phyloP scores from a whole-genome alignment of 192 early-diverging fungal genomes.

The Podila clonocystis region DNA sequence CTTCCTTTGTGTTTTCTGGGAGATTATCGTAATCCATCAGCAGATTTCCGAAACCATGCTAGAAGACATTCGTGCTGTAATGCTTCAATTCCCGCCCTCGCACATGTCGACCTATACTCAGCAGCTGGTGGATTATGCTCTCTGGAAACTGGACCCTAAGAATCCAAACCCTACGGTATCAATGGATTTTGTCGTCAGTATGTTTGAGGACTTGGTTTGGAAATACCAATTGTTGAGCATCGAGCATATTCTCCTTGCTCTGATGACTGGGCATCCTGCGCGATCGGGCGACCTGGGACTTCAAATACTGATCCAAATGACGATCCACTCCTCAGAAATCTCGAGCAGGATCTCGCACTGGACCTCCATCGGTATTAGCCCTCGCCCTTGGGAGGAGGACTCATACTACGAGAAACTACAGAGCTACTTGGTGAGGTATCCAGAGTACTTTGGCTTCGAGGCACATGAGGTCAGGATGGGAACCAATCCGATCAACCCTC shows the following conservation, averaged over 20 bases:
- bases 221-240: slow-evolving; percentile 73
- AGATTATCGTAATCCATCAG: slow-evolving; percentile 48
- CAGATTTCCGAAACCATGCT: slow-evolving; percentile 42
- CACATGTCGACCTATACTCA: slow-evolving; percentile 76
- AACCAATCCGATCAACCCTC: slow-evolving; percentile 62
- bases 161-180: slow-evolving; percentile 34
- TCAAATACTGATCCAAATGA: slow-evolving; percentile 55
- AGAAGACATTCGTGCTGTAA: slow-evolving; percentile 67
- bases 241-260: slow-evolving; percentile 75
- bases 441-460: slow-evolving; percentile 82
- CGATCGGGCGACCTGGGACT: slow-evolving; percentile 41
- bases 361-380: slow-evolving; percentile 69
- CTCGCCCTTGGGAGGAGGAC: slow-evolving; percentile 78
- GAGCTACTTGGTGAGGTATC: slow-evolving; percentile 70
- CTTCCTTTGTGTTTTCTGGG: slow-evolving; percentile 77
- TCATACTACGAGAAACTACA: slow-evolving; percentile 71
- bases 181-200: slow-evolving; percentile 42
- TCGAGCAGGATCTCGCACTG: slow-evolving; percentile 72
- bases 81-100: slow-evolving; percentile 75
- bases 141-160: slow-evolving; percentile 54
- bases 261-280: slow-evolving; percentile 67
- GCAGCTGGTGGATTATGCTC: slow-evolving; percentile 73
- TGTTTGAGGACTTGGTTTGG: slow-evolving; percentile 78
- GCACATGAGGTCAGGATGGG: slow-evolving; percentile 63
- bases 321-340: slow-evolving; percentile 56